Base-by-base conservation (phyloP, 2,329 filamentous ascomycete genomes). In the Erysiphe pulchra region DNA sequence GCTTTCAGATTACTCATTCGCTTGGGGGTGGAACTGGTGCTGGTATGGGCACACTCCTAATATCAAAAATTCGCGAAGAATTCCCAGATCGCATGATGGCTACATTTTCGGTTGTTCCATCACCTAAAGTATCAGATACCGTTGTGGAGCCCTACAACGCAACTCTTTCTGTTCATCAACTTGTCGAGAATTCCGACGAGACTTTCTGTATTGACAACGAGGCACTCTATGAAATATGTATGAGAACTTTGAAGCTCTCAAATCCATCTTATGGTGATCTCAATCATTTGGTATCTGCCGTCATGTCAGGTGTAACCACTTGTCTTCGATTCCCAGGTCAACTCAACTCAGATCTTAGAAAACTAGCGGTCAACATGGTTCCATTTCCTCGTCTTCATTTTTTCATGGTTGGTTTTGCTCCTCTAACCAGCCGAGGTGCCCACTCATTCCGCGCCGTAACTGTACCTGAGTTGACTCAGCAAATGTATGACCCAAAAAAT, bases 401-500 rank as follows among this genome's bases (percentile, higher is more conserved):
- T 80, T 98, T 98, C 79, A 98, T 98, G 90, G 90, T 98, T 64
- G 90, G 90, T 65, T 98, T 98, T 65, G 87, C 90, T 66, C 90
- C 90, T 63, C 76, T 98, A 61, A 98, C 90, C 65, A 92, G 84
- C 68, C 79, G 80, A 65, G 77, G 78, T 59, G 80, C 87, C 55
- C 67, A 92, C 74, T 84, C 82, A 57, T 98, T 95, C 87, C 90
- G 90, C 63, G 87, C 90, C 55, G 81, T 95, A 65, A 86, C 80
- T 61, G 90, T 98, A 51, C 87, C 90, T 48, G 90, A 98, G 74
- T 76, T 98, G 65, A 95, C 90, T 60, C 90, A 98, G 73, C 90
- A 98, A 69, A 95, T 98, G 85, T 98, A 92, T 73, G 90, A 98
- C 73, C 87, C 90, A 61, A 98, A 95, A 85, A 98, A 98, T 80